Conservation (phyloP, 768 basidiomycete species). For the Macrolepiota dolichaula region DNA sequence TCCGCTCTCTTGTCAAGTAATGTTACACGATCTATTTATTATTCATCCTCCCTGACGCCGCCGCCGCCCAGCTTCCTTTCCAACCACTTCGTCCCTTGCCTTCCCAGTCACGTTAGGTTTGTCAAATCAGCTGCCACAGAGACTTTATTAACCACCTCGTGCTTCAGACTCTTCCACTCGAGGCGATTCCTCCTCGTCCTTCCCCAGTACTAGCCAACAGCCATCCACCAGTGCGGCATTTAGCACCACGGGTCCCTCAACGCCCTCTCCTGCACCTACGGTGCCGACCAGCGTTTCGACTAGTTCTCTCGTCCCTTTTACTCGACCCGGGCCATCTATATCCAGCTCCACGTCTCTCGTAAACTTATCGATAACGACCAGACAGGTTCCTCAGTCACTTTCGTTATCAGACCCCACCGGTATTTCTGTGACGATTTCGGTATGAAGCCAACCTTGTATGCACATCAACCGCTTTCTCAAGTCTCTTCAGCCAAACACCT, state of each 20-base stretch:
- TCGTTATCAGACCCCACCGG: not conserved
- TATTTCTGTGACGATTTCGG: not conserved
- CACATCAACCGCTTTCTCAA: not conserved
- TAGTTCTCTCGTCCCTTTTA: not conserved
- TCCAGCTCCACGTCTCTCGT: not conserved
- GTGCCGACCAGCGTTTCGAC: not conserved
- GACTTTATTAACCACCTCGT: not conserved
- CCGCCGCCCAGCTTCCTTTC: not conserved
- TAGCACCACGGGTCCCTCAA: not conserved
- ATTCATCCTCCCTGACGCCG: not conserved
- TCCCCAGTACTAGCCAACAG: not conserved
- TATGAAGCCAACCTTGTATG: not conserved
- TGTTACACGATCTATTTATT: not conserved
- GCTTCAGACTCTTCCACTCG: not conserved
- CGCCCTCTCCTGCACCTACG: not conserved
- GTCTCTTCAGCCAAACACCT: not conserved
- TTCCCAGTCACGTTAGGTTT: not conserved
- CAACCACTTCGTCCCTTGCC: not conserved
- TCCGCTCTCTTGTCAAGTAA: not conserved
- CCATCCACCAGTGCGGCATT: not conserved
- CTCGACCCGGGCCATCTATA: not conserved
- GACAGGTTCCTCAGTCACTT: not conserved
- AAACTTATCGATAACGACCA: not conserved
- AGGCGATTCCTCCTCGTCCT: not conserved
- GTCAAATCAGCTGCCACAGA: not conserved